These are phyloP conservation scores for Syzygium aqueum DNA, from an alignment of 345 rosid species.

Conservation along the genomic window DNA sequence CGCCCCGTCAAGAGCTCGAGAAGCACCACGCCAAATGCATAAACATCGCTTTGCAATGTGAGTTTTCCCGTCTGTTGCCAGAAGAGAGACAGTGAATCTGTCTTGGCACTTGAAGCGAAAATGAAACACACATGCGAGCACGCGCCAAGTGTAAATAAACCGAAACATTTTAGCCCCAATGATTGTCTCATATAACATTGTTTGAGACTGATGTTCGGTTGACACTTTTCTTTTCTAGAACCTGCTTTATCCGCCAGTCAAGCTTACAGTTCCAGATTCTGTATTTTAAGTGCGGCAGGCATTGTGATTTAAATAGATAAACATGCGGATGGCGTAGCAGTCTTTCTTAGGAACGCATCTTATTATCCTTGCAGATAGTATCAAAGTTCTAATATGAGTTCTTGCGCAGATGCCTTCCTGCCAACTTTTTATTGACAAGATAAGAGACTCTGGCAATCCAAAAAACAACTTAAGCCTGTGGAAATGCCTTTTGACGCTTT, in stretches of 20 bases:
- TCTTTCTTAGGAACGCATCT: neutral
- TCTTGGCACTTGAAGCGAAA: neutral
- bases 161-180: neutral
- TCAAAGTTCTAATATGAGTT: neutral
- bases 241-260: neutral
- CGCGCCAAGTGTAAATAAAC: neutral
- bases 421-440: neutral
- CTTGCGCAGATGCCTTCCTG: neutral
- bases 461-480: neutral
- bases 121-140: neutral
- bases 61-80: constrained; percentile 6
- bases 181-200: neutral
- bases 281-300: neutral
- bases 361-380: neutral
- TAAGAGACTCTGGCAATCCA: neutral
- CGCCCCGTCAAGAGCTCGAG: constrained; percentile 7
- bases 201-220: neutral
- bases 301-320: neutral
- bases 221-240: neutral
- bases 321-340: neutral
- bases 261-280: neutral
- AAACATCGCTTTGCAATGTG: constrained; percentile 7
- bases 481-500: neutral
- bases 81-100: neutral
- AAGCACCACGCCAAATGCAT: constrained; percentile 6